Evolutionary conservation across 352 stramenopile species (phyloP), one percentile per base, ranked within the genome.

Genomic region (Phytophthora cajani): DNA sequence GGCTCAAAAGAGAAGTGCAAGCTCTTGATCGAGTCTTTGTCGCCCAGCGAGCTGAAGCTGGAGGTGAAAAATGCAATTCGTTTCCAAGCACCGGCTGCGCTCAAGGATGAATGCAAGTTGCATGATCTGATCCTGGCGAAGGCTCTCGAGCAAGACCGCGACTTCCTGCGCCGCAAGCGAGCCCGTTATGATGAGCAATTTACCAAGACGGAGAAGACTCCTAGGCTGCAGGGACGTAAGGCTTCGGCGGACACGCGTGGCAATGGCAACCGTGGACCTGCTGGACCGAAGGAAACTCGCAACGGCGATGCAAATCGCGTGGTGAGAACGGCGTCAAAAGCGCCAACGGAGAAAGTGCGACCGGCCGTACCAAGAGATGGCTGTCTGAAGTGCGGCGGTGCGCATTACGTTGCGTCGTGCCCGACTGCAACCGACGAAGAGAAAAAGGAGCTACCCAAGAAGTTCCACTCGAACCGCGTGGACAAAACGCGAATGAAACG

Each of bases 41-140:
- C 44, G 5, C 46, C 63, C n/a, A 5, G 11, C 6, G 63, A 59
- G 25, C 25, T 70, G 8, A 70, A 70, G 8, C 5, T 19, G 19
- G 54, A 64, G 0, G 55, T 61, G 32, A 63, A 69, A 32, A 69
- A 57, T n/a, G 52, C 44, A 25, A 62, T 69, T 16, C 53, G 62
- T 2, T 69, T 63, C 25, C 62, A 69, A 62, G 33, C 23, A 42
- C 21, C 54, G 1, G 23, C 14, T 38, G n/a, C 63, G 1, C 46
- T 47, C 1, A 58, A 11, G 17, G 33, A 64, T 27, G 54, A 70
- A 21, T 54, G 12, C 30, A 69, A 69, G 14, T 44, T 69, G 19
- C 53, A 69, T 16, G 21, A 69, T 10, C 3, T 69, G 30, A 58
- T 63, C 4, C 6, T 69, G 17, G 53, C 56, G 1, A 69, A 69